phyloP scores from a whole-genome alignment of 176 grass and related monocot species.

The Puccinellia tenuiflora region DNA sequence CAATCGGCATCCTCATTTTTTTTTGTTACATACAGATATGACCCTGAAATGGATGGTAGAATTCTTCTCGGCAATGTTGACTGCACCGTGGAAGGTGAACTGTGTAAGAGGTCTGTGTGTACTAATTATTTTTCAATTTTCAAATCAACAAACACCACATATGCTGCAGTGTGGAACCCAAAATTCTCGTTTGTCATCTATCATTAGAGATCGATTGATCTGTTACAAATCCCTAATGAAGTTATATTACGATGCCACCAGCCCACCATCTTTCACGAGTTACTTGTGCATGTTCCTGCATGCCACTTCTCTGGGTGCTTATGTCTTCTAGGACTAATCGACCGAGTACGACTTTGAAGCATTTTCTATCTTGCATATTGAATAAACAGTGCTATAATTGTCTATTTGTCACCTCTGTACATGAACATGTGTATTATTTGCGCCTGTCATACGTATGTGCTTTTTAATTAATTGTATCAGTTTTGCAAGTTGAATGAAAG shows the following conservation, averaged over 20 bases:
- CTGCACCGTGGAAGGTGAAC: conserved; percentile 64
- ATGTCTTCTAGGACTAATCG: conserved; percentile 20
- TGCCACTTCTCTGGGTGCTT: not conserved
- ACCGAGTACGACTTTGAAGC: not conserved
- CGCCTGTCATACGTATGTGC: not conserved
- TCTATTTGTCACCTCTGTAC: not conserved
- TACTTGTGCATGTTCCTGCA: not conserved
- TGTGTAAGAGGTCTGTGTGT: conserved; percentile 80
- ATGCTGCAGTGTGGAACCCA: not conserved
- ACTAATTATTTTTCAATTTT: not conserved
- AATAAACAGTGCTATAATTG: not conserved
- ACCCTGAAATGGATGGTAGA: conserved; percentile 93
- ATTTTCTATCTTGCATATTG: not conserved
- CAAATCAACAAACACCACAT: not conserved
- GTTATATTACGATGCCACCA: not conserved
- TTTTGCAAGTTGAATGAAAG: not conserved
- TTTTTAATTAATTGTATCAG: not conserved
- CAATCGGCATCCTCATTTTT: not conserved
- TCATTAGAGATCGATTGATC: not conserved
- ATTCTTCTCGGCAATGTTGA: conserved; percentile 88
- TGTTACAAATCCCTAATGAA: not conserved
- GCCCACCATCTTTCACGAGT: not conserved
- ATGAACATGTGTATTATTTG: not conserved
- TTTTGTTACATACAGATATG: conserved; percentile 60
- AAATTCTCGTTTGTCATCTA: conserved; percentile 10